Evolutionary conservation across 768 basidiomycete genomes (phyloP), one percentile per base, ranked within the genome.

Genomic region (Psilocybe tampanensis): DNA sequence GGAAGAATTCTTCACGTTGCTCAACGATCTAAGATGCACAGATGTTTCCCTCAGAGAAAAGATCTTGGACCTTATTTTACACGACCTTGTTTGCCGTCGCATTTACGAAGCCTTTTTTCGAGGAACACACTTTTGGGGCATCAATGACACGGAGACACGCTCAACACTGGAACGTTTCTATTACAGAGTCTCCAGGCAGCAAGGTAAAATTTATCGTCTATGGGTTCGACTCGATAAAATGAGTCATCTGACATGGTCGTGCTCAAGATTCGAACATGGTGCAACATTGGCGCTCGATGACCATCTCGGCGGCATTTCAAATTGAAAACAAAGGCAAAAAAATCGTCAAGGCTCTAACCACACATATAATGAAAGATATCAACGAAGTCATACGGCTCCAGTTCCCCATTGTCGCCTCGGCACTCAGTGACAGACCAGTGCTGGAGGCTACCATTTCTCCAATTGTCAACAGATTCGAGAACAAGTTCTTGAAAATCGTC

Each of bases 11-110:
- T 39, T 8, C 15, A 5, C 3, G 12, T 13, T 3, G 3, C n/a
- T 39, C 36, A 9, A 29, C 29, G 9, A 39, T 13, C n/a, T 13
- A 39, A 39, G 4, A 13, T 39, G 36, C n/a, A 15, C 12, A 13
- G n/a, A 39, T 13, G 36, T 39, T 13, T 19, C 17, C 48, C 19
- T 26, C 43, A 12, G 29, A 22, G n/a, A 17, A 15, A 24, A 22
- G 9, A 29, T 55, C 11, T n/a, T 60, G 47, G 59, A 60, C 19
- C 48, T 43, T 6, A 44, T 55, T 5, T 19, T 60, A 8, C 59
- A 60, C 18, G 54, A 55, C 18, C 22, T 41, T n/a, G 24, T 60
- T 15, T 44, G 44, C 44, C 36, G 22, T 5, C 23, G 51, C 33
- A 15, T 60, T 19, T 52, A 44, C 24, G 7, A 21, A 8, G 21